Conservation (phyloP, 2,329 filamentous ascomycete species). For the Penicillium sp. region DNA sequence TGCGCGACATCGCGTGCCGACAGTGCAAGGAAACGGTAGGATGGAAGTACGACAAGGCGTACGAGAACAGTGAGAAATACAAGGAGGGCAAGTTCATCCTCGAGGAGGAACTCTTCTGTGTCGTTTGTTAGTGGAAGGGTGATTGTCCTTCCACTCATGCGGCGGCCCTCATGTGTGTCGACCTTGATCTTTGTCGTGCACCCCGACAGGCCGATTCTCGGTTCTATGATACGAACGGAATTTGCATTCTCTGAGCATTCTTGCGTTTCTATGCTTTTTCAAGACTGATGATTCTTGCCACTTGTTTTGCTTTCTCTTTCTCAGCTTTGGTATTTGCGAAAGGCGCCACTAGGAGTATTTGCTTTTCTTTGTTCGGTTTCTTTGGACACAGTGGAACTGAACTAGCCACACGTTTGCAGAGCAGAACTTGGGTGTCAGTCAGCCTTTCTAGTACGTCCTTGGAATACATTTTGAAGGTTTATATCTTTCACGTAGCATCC, state of each 20-base stretch:
- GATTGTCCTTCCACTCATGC: background rate
- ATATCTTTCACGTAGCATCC: background rate
- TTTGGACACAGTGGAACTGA: background rate
- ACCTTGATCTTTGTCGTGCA: background rate
- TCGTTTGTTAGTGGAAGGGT: constrained; percentile 57
- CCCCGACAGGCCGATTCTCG: background rate
- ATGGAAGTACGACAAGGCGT: constrained; percentile 99
- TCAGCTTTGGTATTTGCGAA: constrained; percentile 18
- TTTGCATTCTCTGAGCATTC: constrained; percentile 7
- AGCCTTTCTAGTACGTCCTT: background rate
- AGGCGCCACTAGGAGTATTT: constrained; percentile 18
- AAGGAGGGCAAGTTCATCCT: constrained; percentile 99
- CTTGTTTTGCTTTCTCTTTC: constrained; percentile 2
- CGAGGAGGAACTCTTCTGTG: constrained; percentile 84
- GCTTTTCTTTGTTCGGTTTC: background rate
- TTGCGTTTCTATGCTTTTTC: background rate
- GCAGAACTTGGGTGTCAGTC: background rate
- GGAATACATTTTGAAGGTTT: background rate
- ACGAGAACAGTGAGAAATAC: constrained; percentile 89
- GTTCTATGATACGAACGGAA: background rate
- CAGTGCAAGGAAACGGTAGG: constrained; percentile 92
- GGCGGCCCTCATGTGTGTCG: background rate
- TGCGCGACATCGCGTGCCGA: constrained; percentile 86
- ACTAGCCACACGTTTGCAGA: constrained; percentile 1
- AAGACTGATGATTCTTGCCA: constrained; percentile 16